These are phyloP conservation scores for Marasmius oreades DNA, from an alignment of 1,284 basidiomycete species.

Conservation along the genomic window DNA sequence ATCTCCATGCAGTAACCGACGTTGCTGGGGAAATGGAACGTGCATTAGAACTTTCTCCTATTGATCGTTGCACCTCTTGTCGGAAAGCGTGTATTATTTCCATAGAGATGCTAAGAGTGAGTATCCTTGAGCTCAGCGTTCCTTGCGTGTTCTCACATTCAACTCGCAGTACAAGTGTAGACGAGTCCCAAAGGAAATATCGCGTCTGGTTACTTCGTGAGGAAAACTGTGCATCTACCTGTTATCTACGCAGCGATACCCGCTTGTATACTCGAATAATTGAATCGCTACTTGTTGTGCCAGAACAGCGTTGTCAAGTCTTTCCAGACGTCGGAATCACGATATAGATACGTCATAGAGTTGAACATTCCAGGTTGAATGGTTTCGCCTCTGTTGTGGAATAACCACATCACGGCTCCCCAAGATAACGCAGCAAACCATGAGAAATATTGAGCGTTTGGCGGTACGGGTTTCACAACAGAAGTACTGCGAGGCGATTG, in stretches of 20 bases:
- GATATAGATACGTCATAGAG: slow-evolving; percentile 77
- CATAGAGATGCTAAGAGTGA: slow-evolving; percentile 63
- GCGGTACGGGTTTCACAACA: slow-evolving; percentile 40
- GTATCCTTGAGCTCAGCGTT: slow-evolving; percentile 11
- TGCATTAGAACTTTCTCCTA: slow-evolving; percentile 29
- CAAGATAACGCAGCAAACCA: slow-evolving; percentile 88
- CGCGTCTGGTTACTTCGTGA: no score
- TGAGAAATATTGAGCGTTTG: slow-evolving; percentile 80
- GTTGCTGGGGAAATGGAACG: slow-evolving; percentile 58
- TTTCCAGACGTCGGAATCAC: slow-evolving; percentile 70
- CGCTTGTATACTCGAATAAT: slow-evolving; percentile 1
- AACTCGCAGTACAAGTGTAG: slow-evolving; percentile 57
- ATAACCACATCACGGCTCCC: slow-evolving; percentile 98
- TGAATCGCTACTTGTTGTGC: slow-evolving; percentile 67
- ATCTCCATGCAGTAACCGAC: slow-evolving; percentile 45
- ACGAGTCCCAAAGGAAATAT: slow-evolving; percentile 31
- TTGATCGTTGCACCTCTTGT: slow-evolving; percentile 45
- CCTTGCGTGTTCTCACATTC: neutral
- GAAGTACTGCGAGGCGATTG: slow-evolving; percentile 17
- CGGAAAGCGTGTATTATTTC: slow-evolving; percentile 54
- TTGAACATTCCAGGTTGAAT: slow-evolving; percentile 93
- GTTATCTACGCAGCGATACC: neutral
- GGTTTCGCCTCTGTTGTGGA: slow-evolving; percentile 80
- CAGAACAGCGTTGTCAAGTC: slow-evolving; percentile 65
- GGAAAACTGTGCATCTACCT: no score